A percentile compares a stretch with the other conserved stretches of the same genome.
phyloP scores from a whole-genome alignment of 1,139 yeast genomes.

The Suzukiozyma palmioleophila region DNA sequence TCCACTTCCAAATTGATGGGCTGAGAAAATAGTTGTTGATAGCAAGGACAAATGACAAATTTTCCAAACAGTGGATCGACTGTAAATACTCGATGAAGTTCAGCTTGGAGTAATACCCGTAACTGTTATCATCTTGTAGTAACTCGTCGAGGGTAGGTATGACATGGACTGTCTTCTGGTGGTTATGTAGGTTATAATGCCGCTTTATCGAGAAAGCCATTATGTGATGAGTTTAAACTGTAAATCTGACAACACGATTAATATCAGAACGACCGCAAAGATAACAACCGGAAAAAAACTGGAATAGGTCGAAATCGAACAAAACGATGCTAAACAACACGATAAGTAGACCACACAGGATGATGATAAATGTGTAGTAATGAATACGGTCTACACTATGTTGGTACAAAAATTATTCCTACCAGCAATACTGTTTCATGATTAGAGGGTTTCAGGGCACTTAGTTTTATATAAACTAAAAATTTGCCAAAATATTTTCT shows the following conservation, averaged over 20 bases:
- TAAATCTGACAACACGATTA: too few species aligned
- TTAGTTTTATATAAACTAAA: background rate
- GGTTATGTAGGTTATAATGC: slow-evolving; percentile 1
- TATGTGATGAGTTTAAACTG: background rate
- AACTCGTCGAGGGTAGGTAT: slow-evolving; percentile 2
- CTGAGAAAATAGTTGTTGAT: slow-evolving; percentile 7
- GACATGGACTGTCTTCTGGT: slow-evolving; percentile 1
- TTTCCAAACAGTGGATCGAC: slow-evolving; percentile 13
- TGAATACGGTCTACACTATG: too few species aligned
- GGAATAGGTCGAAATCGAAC: too few species aligned
- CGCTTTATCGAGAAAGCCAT: slow-evolving; percentile 1
- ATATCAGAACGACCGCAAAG: too few species aligned
- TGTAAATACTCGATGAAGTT: slow-evolving; percentile 8
- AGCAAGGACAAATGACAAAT: slow-evolving; percentile 11
- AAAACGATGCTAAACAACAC: too few species aligned
- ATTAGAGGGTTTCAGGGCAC: background rate
- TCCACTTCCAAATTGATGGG: slow-evolving; percentile 10
- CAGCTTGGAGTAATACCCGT: slow-evolving; percentile 4
- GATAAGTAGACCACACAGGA: too few species aligned
- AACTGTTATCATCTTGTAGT: background rate
- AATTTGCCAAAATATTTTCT: background rate
- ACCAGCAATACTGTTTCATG: too few species aligned
- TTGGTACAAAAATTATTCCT: too few species aligned
- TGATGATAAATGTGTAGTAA: too few species aligned
- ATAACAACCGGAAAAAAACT: too few species aligned